phyloP scores from a whole-genome alignment of 202 grass and related monocot genomes.

The Carex arenaria region DNA sequence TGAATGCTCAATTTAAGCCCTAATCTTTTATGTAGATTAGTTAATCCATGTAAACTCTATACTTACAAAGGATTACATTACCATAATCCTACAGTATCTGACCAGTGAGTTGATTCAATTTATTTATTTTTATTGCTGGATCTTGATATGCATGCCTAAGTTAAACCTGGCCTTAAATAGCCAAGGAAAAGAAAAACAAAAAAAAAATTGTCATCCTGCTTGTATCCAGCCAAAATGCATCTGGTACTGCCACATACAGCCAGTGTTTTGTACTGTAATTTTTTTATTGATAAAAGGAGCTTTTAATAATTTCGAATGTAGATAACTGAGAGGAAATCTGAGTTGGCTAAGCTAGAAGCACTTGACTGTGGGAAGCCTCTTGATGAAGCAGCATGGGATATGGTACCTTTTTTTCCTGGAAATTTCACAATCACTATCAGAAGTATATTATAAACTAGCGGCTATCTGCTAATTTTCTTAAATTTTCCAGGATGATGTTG shows the following conservation, averaged over 20 bases:
- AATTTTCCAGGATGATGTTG: slow-evolving; percentile 81
- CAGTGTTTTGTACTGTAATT: neutral
- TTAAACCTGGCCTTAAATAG: neutral
- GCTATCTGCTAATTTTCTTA: neutral
- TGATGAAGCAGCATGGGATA: slow-evolving; percentile 96
- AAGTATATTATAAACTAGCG: neutral
- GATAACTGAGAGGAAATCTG: slow-evolving; percentile 85
- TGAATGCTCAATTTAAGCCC: neutral
- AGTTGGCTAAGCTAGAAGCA: slow-evolving; percentile 73
- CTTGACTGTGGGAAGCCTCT: slow-evolving; percentile 96
- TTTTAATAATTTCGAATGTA: slow-evolving; percentile 16
- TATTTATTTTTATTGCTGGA: neutral
- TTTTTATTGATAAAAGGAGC: slow-evolving; percentile 11
- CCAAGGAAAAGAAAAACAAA: neutral
- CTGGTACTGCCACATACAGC: neutral
- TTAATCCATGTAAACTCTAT: neutral
- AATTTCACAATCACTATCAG: neutral
- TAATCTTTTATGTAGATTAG: neutral
- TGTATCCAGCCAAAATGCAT: neutral
- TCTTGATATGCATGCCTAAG: neutral
- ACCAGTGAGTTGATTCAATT: neutral
- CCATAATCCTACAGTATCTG: neutral
- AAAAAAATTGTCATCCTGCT: neutral
- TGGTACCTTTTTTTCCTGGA: slow-evolving; percentile 32
- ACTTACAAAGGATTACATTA: neutral